Evolutionary conservation across 2,329 filamentous ascomycete species (phyloP), one percentile per base, ranked within the genome.

Genomic region (Leptographium wingfieldii): DNA sequence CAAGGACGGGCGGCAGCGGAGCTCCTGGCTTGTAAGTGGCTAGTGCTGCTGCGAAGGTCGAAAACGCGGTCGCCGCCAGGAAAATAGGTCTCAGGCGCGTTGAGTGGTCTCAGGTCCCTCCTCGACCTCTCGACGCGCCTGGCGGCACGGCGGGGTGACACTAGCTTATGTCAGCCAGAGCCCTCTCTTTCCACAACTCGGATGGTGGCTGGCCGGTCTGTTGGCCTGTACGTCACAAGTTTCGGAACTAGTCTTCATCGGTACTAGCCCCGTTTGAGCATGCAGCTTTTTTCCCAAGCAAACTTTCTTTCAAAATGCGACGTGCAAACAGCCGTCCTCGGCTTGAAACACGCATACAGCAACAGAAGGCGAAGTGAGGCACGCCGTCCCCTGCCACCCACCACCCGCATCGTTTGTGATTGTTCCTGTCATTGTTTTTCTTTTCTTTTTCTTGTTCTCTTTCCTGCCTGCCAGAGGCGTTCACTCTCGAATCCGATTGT

Each of bases 91-190:
- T 16, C 12, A 56, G 46, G 56, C 64, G 64, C 63, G 63, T 66
- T 65, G 60, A 66, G 64, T 65, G 64, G 53, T 62, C 59, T 59
- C 61, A 52, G 52, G 12, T 14, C 27, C 27, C 25, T 14, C 27
- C 25, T 31, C 9, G 11, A 19, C 54, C 38, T 14, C 31, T 46
- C n/a, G 55, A 46, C 55, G 38, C 49, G 57, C 57, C 55, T 57
- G 56, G 27, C 25, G 11, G 40, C 38, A 27, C 27, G 27, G 54
- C 27, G 25, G 54, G 22, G 31, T 33, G 38, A 12, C 35, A 31
- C 35, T 38, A 5, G 48, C 40, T 61, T 63, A 60, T 60, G 60
- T 59, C 57, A 61, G 46, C 46, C 11, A 51, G 48, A 14, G 43
- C 9, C 27, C 22, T 31, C 22, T 31, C 10, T 4, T 11, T 11